These are phyloP conservation scores for Prinsepia uniflora DNA, from an alignment of 306 rosid genomes.

Conservation along the genomic window DNA sequence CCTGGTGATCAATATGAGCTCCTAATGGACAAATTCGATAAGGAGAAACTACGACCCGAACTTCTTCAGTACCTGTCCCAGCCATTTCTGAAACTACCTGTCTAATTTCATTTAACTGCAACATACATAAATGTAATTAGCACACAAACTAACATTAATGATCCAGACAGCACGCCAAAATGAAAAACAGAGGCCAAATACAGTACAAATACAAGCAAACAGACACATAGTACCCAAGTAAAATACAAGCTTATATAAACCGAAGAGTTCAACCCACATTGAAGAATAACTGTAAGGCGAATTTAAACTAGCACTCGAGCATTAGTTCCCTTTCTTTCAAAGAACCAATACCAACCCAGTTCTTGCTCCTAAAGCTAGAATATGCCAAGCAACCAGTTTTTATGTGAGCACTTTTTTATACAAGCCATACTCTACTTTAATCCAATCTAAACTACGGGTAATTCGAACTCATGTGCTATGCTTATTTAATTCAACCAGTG, in stretches of 20 bases:
- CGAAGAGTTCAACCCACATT: slow-evolving; percentile 1
- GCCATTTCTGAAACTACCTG: slow-evolving; percentile 57
- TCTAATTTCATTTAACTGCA: slow-evolving; percentile 59
- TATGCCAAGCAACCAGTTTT: not conserved
- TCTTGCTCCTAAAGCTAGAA: slow-evolving; percentile 2
- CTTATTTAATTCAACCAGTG: too few species aligned
- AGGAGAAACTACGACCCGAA: slow-evolving; percentile 78
- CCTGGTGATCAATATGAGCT: slow-evolving; percentile 99
- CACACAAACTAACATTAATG: not conserved
- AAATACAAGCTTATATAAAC: not conserved
- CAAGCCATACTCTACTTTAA: not conserved
- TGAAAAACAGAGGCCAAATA: not conserved
- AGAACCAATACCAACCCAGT: slow-evolving; percentile 14
- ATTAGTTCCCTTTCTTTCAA: not conserved
- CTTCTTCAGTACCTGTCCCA: slow-evolving; percentile 42
- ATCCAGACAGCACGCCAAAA: not conserved
- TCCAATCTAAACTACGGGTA: not conserved
- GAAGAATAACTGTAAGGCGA: not conserved
- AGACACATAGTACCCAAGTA: not conserved
- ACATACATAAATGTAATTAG: slow-evolving; percentile 13
- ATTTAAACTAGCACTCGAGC: not conserved
- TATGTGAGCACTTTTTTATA: not conserved
- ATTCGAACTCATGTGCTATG: too few species aligned
- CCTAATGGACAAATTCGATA: slow-evolving; percentile 96
- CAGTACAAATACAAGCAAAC: not conserved